Base-by-base conservation (phyloP, 2,329 filamentous ascomycete species). In the Amesomyces nigricolor region DNA sequence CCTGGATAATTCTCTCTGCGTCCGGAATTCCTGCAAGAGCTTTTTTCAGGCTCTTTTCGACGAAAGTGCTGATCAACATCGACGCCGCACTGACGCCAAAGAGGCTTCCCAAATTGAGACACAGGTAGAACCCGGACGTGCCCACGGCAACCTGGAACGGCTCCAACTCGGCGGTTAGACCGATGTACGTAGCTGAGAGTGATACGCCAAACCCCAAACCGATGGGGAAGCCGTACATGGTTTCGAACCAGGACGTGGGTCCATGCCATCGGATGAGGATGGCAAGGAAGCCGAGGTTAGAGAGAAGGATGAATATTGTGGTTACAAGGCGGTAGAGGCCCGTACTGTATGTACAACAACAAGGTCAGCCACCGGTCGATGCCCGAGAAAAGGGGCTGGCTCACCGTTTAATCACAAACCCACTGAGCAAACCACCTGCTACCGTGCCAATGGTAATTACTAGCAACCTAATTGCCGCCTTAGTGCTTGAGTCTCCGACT, bases 201-300 rank as follows among this genome's bases (percentile, higher is more conserved):
- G 53, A 56, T 14, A 58, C 49, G 6, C 57, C 57, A 32, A 58
- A 58, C 4, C 49, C 53, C 16, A 58, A n/a, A 4, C 57, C 57
- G 29, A 56, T 53, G 4, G 57, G 57, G 8, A 58, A 58, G 14
- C 57, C 57, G 13, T 56, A 58, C 3, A 52, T 26, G 2, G 57
- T 58, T 19, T 56, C 53, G 2, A 17, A 39, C 57, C 57, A 58
- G 16, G 19, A 17, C 0, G 53, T 58, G 8, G 16, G 6, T 2
- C 46, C 53, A 8, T 37, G 19, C 57, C 57, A 58, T 8, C 57
- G 37, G 17, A 56, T 0, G 14, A 53, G 56, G 6, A 58, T 42
- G 17, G 53, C 49, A 14, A 51, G 9, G 29, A 56, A 58, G 43
- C 53, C 50, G 14, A 42, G 11, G 38, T 53, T 44, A 10, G 53